These are phyloP conservation scores for Magnusiomyces paraingens DNA, from an alignment of 1,139 yeast genomes.

Conservation along the genomic window DNA sequence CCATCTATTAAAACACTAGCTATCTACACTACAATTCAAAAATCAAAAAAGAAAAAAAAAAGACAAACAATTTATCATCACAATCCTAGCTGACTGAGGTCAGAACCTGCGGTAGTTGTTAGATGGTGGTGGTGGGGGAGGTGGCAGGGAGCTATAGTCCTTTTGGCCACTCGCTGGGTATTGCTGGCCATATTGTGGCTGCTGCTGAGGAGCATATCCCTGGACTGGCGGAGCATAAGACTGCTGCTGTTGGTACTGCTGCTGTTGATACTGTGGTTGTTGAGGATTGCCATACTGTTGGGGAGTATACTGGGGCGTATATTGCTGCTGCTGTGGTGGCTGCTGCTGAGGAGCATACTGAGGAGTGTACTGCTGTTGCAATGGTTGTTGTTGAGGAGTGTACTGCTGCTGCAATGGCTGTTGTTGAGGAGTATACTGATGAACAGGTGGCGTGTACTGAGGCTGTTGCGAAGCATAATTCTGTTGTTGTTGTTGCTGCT, in stretches of 20 bases:
- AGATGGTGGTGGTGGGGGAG: conserved; percentile 4
- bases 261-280: background rate
- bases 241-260: conserved; percentile 18
- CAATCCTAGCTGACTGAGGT: conserved; percentile 10
- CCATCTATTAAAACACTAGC: too few species aligned
- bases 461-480: conserved; percentile 15
- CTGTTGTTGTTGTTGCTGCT: conserved; percentile 12
- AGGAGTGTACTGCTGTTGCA: conserved; percentile 27
- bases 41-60: background rate
- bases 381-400: conserved; percentile 20
- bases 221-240: conserved; percentile 7
- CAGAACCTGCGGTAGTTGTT: background rate
- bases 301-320: conserved; percentile 9
- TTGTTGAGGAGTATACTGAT: conserved; percentile 5
- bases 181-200: conserved; percentile 16
- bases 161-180: background rate
- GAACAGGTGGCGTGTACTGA: conserved; percentile 15
- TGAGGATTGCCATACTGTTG: conserved; percentile 3
- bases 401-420: conserved; percentile 16
- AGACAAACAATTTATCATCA: background rate
- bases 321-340: conserved; percentile 17
- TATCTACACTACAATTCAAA: too few species aligned
- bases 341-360: conserved; percentile 11
- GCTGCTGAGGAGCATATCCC: conserved; percentile 11
- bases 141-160: conserved; percentile 3